These are phyloP conservation scores for Leccinum barrowsii DNA, from an alignment of 768 basidiomycete species.

Conservation along the genomic window DNA sequence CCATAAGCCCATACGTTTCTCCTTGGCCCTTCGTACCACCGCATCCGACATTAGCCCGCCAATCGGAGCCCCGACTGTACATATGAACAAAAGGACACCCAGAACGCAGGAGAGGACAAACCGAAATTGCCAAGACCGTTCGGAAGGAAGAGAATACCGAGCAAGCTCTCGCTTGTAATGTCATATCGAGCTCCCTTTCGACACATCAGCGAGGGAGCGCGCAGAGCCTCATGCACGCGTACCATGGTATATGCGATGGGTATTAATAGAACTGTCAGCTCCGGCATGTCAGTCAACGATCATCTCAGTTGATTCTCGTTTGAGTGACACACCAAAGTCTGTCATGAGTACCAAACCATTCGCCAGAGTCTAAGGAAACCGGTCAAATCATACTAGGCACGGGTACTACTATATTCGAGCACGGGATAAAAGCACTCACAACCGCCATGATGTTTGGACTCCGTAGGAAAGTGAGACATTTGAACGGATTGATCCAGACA, in stretches of 20 bases:
- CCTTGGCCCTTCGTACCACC: slow-evolving; percentile 45
- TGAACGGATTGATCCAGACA: slow-evolving; percentile 59
- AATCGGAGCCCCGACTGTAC: slow-evolving; percentile 55
- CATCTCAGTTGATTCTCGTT: neutral
- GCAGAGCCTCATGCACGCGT: slow-evolving; percentile 13
- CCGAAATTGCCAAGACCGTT: slow-evolving; percentile 27
- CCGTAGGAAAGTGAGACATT: slow-evolving; percentile 46
- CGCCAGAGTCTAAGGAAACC: slow-evolving; percentile 40
- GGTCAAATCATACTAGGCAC: neutral
- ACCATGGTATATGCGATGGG: slow-evolving; percentile 70
- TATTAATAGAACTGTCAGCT: slow-evolving; percentile 41
- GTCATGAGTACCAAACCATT: slow-evolving; percentile 26
- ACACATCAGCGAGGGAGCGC: neutral
- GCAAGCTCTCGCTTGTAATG: slow-evolving; percentile 20
- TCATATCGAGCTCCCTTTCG: slow-evolving; percentile 45
- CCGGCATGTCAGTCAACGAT: neutral
- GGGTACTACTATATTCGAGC: neutral
- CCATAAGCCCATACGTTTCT: slow-evolving; percentile 52
- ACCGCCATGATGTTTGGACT: slow-evolving; percentile 57
- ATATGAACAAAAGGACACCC: neutral
- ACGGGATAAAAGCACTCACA: slow-evolving; percentile 35
- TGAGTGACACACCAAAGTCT: slow-evolving; percentile 29
- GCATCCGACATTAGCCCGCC: slow-evolving; percentile 59
- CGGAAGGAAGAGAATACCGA: slow-evolving; percentile 27
- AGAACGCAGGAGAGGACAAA: slow-evolving; percentile 1